Evolutionary conservation across 2,329 filamentous ascomycete species (phyloP).

Genomic region (Alternaria infectoria): DNA sequence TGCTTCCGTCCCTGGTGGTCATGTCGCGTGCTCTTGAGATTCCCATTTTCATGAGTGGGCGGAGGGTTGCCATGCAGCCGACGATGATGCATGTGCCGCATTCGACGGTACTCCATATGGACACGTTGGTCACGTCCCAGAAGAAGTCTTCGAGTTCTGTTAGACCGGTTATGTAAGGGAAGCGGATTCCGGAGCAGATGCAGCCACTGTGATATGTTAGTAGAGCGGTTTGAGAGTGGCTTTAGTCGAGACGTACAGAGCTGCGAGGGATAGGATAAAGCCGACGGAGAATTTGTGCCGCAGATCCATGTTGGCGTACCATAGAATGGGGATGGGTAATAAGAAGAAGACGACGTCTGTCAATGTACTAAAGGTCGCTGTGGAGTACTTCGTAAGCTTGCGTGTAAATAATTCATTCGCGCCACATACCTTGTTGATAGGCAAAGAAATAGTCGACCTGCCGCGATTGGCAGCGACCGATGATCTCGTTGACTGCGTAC

Average conservation of each 20-base stretch:
- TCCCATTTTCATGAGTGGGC: constrained; percentile 52
- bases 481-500: constrained; percentile 40
- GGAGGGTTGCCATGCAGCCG: constrained; percentile 59
- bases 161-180: constrained; percentile 53
- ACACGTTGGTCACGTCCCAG: constrained; percentile 54
- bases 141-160: constrained; percentile 53
- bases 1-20: background rate
- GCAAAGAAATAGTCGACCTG: constrained; percentile 60
- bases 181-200: constrained; percentile 60
- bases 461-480: constrained; percentile 51
- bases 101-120: constrained; percentile 50
- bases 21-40: background rate
- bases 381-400: background rate
- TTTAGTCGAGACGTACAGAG: constrained; percentile 29
- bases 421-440: constrained; percentile 44
- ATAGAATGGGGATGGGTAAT: constrained; percentile 57
- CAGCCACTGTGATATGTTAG: constrained; percentile 54
- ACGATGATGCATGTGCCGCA: constrained; percentile 52
- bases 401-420: background rate
- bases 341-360: constrained; percentile 41
- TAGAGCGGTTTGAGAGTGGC: background rate
- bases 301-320: constrained; percentile 61
- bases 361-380: constrained; percentile 36
- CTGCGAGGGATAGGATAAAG: constrained; percentile 58
- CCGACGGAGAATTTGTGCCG: constrained; percentile 61